These are phyloP conservation scores for Paraphoma sp. DNA, from an alignment of 2,329 filamentous ascomycete genomes.

Conservation along the genomic window DNA sequence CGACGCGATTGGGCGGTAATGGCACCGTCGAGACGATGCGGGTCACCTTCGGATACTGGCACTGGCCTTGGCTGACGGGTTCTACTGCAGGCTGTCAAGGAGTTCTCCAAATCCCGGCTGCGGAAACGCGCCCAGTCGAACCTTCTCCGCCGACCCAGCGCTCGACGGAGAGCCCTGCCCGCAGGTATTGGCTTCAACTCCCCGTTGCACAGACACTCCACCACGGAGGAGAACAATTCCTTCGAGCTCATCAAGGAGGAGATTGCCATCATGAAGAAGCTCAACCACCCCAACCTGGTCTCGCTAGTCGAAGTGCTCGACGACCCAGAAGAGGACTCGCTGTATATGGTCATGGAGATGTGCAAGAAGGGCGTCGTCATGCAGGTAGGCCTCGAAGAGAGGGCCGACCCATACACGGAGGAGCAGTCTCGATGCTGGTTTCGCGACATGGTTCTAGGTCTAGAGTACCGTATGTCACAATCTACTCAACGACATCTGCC, in stretches of 20 bases:
- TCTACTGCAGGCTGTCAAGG: constrained; percentile 80
- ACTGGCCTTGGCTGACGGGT: constrained; percentile 37
- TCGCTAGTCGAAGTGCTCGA: constrained; percentile 92
- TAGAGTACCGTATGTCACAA: constrained; percentile 78
- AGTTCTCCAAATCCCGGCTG: constrained; percentile 92
- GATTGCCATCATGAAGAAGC: constrained; percentile 99
- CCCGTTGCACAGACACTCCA: constrained; percentile 67
- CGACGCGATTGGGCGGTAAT: background rate
- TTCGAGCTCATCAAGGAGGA: constrained; percentile 92
- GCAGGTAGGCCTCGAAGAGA: constrained; percentile 88
- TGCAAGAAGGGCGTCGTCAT: constrained; percentile 98
- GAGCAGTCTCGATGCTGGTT: constrained; percentile 92
- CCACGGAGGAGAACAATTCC: constrained; percentile 69
- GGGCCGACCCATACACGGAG: constrained; percentile 79
- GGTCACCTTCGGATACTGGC: constrained; percentile 24
- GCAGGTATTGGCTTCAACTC: constrained; percentile 65
- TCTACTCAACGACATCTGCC: background rate
- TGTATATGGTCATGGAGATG: constrained; percentile 99
- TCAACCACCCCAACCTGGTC: constrained; percentile 94
- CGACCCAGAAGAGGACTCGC: constrained; percentile 90
- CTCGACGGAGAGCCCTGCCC: constrained; percentile 60
- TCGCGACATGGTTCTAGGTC: constrained; percentile 89
- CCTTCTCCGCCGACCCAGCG: constrained; percentile 72
- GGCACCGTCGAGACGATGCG: constrained; percentile 23
- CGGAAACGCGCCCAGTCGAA: constrained; percentile 90